Percentiles rank a stretch among this genome's conserved stretches.
Evolutionary conservation across 139 green algal species (phyloP).

Genomic region (Deuterostichococcus epilithicus): DNA sequence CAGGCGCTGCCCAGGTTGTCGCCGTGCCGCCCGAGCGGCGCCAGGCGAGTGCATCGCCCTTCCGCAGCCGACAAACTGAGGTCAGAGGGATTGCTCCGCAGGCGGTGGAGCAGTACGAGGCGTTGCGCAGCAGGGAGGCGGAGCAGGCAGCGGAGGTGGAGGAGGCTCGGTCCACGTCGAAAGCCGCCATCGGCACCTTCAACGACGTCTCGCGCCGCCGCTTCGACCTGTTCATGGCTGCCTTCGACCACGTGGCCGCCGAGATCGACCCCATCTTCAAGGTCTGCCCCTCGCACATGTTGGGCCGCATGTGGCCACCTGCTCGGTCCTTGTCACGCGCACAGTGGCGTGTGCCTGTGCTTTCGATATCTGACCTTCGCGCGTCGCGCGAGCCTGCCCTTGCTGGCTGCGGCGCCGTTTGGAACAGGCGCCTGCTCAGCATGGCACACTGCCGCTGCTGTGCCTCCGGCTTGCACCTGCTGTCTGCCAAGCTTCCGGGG

Average conservation of each 20-base stretch:
- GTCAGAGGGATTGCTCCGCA: constrained; percentile 69
- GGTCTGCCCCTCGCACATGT: constrained; percentile 28
- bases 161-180: constrained; percentile 43
- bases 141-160: constrained; percentile 73
- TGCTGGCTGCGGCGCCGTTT: no score
- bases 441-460: no score
- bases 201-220: constrained; percentile 58
- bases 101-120: constrained; percentile 91
- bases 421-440: no score
- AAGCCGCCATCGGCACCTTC: constrained; percentile 59
- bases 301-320: neutral
- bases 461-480: no score
- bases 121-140: constrained; percentile 57
- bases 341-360: neutral
- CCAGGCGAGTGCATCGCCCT: no score
- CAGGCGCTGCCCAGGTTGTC: no score
- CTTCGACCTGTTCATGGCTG: constrained; percentile 74
- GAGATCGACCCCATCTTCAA: constrained; percentile 95
- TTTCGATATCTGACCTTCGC: no score
- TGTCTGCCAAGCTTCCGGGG: no score
- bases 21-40: no score
- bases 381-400: no score
- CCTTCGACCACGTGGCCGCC: constrained; percentile 78
- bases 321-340: neutral
- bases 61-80: no score